Evolutionary conservation across 768 basidiomycete genomes (phyloP).

Genomic region (Pleurotus tuoliensis): DNA sequence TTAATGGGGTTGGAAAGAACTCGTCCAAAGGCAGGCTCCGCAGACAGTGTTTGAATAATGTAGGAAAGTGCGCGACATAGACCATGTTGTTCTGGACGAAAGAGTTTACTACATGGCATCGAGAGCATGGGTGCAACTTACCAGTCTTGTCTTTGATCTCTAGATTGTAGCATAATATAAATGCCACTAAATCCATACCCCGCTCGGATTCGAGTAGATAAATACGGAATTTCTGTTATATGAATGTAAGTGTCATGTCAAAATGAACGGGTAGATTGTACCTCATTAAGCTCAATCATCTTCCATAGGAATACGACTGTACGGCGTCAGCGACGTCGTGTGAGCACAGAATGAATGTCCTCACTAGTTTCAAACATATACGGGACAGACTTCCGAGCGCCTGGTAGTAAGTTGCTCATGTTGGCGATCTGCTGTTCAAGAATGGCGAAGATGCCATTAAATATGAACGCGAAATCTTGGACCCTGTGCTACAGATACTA

Average conservation of each 20-base stretch:
- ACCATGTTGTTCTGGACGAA: conserved; percentile 75
- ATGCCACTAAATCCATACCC: conserved; percentile 71
- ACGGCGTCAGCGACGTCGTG: neutral
- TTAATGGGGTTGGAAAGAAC: conserved; percentile 64
- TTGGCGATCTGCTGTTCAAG: conserved; percentile 75
- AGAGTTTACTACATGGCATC: too few relatives aligned
- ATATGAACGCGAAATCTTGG: conserved; percentile 83
- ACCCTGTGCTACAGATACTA: conserved; percentile 37
- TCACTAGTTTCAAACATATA: conserved; percentile 80
- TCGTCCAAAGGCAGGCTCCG: conserved; percentile 74
- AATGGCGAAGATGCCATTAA: conserved; percentile 65
- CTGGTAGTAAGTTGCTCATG: conserved; percentile 73
- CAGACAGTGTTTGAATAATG: conserved; percentile 86
- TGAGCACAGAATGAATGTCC: conserved; percentile 20
- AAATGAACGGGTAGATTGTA: conserved; percentile 22
- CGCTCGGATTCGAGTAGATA: conserved; percentile 79
- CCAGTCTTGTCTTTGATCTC: conserved; percentile 94
- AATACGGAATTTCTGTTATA: conserved; percentile 79
- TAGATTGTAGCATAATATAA: conserved; percentile 75
- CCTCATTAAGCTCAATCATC: conserved; percentile 90
- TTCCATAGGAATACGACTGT: conserved; percentile 86
- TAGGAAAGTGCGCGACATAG: conserved; percentile 87
- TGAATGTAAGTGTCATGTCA: neutral
- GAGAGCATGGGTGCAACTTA: conserved; percentile 31
- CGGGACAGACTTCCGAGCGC: conserved; percentile 78